Base-by-base conservation (phyloP, 495 filamentous ascomycete species). In the Aspergillus coremiiformis region DNA sequence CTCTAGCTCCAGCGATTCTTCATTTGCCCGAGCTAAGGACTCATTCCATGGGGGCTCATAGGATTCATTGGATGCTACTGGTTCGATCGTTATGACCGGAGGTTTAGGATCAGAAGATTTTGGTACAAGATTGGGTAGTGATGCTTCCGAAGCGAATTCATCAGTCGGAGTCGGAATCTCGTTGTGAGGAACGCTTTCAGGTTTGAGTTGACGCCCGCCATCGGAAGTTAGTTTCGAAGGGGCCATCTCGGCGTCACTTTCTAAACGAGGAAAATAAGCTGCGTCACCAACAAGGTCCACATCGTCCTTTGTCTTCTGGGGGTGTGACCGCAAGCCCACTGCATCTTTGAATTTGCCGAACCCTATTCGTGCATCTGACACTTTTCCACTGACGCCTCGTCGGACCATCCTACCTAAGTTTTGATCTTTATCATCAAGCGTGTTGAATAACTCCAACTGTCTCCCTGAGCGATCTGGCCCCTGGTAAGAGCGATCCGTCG, bases 331-430 rank as follows among this genome's bases (percentile, higher is more conserved):
- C 22, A 71, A 64, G 15, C 86, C 85, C 19, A 96, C 86, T 4
- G 86, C 89, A 63, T 91, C 88, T 56, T 87, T 87, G 69, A 96
- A 89, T 24, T 85, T 81, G 6, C 84, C 86, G 45, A 96, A 76
- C 8, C 90, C 89, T 44, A 86, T 89, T 26, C 86, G 82, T 49
- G 89, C 88, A 69, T 95, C 90, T 46, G 84, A 89, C 52, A 89
- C 84, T 52, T 83, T 84, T 4, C 79, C 87, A 27, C 85, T 86
- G 19, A 95, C 84, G 55, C 83, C 86, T 63, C 88, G 92, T 60
- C 89, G 81, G 14, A 89, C 81, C 3, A 79, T 80, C 52, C 78
- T 82, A 44, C 85, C 81, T 22, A 85, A 64, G 30, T 76, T 68
- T 45, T 79, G 79, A 58, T 93, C 87, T 60, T 77, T 84, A 26